Base-by-base conservation (phyloP, 1,284 basidiomycete genomes). In the Leccinum pachyderme region DNA sequence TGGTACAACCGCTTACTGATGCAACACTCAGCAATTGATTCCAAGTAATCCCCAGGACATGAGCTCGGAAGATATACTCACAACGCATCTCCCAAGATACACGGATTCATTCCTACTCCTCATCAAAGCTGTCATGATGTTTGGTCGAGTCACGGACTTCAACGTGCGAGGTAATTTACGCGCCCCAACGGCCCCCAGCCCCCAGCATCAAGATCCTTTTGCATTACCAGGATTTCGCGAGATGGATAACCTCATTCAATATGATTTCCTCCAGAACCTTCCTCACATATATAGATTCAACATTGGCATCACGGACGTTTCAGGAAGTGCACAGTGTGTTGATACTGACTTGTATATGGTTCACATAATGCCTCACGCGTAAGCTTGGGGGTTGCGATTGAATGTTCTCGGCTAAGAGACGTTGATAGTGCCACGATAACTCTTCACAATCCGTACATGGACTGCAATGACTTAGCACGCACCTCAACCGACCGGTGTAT, bases 341-440 rank as follows among this genome's bases (percentile, higher is more conserved):
- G 89, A 92, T 65, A 89, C 87, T 2, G 90, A 92, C 69, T 72
- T 92, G 55, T 91, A 89, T 66, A 83, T 92, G 86, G 89, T 89
- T 31, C 88, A 91, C 64, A 76, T 91, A 44, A 80, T 90, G 51
- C 89, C 90, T 28, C 86, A 91, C 67, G 89, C 90, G 90, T 91
- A 71, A 71, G 79, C 49, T 49, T 54, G 53, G 35, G 47, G 49
- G 24, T 29, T 46, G 4, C n/a, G 57, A 29, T 48, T 39, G 37
- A 49, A 39, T 54, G 49, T 25, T 55, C 53, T 48, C 15, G 7
- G 32, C 51, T 56, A 46, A 55, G 52, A 56, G 32, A 49, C 41
- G 29, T 51, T 39, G 44, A 44, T 65, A 92, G 89, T n/a, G 90
- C 90, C 15, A 81, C 84, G 3, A 92, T 92, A 61, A 91, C 90